phyloP scores from a whole-genome alignment of 78 protist genomes.

The Trichosphaerium sp. region DNA sequence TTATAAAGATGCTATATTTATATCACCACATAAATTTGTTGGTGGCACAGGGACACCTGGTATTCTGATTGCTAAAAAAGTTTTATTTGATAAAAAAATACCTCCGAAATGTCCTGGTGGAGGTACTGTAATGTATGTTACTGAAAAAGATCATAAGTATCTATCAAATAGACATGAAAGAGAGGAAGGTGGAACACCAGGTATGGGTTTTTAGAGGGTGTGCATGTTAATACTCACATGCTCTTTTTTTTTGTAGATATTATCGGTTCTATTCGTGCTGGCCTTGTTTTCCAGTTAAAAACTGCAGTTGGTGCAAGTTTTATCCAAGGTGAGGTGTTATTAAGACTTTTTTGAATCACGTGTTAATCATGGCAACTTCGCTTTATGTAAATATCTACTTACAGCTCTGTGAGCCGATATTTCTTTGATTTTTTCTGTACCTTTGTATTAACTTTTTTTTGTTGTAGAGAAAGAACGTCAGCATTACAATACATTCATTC shows the following conservation, averaged over 20 bases:
- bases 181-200: slow-evolving; percentile 89
- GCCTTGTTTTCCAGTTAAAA: slow-evolving; percentile 48
- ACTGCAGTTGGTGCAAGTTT: neutral
- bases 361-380: too few species aligned
- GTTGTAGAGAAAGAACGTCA: neutral
- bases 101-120: slow-evolving; percentile 69
- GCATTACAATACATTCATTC: neutral
- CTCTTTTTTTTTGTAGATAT: too few species aligned
- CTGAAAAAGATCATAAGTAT: slow-evolving; percentile 42
- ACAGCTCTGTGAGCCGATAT: too few species aligned
- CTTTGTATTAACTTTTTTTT: too few species aligned
- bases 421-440: too few species aligned
- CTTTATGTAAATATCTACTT: too few species aligned
- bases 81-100: slow-evolving; percentile 6
- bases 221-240: too few species aligned
- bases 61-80: slow-evolving; percentile 41
- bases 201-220: too few species aligned
- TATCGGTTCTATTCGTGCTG: slow-evolving; percentile 71
- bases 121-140: slow-evolving; percentile 74
- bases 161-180: slow-evolving; percentile 44
- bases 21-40: slow-evolving; percentile 80
- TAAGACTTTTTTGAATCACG: too few species aligned
- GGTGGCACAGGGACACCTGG: slow-evolving; percentile 86
- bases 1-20: slow-evolving; percentile 66
- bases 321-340: too few species aligned